Evolutionary conservation across 2,329 filamentous ascomycete genomes (phyloP).

Genomic region (Ophiostoma quercus): DNA sequence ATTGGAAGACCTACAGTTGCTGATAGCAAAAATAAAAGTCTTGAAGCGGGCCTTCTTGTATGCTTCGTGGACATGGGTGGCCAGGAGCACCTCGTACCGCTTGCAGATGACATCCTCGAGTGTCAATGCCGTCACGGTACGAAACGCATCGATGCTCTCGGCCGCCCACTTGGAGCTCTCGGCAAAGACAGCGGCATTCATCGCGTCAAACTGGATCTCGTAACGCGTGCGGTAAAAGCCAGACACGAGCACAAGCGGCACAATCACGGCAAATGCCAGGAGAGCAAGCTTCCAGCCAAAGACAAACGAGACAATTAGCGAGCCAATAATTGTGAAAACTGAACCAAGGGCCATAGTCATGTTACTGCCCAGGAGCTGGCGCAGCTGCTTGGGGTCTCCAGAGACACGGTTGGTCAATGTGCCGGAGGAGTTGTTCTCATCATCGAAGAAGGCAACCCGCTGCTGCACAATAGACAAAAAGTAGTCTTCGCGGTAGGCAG

Average conservation of each 20-base stretch:
- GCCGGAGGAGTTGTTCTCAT: slow-evolving; percentile 54
- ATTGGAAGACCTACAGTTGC: slow-evolving; percentile 48
- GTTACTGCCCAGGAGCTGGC: slow-evolving; percentile 57
- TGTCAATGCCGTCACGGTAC: slow-evolving; percentile 56
- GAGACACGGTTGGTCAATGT: slow-evolving; percentile 53
- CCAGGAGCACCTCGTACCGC: slow-evolving; percentile 37
- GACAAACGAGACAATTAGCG: slow-evolving; percentile 59
- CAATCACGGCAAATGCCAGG: slow-evolving; percentile 42
- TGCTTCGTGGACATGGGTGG: slow-evolving; percentile 34
- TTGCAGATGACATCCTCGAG: slow-evolving; percentile 53
- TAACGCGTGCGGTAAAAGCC: slow-evolving; percentile 45
- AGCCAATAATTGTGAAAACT: slow-evolving; percentile 60
- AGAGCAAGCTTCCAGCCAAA: slow-evolving; percentile 73
- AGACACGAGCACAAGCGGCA: slow-evolving; percentile 35
- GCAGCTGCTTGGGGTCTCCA: slow-evolving; percentile 53
- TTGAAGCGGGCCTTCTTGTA: slow-evolving; percentile 57
- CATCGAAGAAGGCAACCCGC: slow-evolving; percentile 55
- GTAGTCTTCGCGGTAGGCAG: slow-evolving; percentile 54
- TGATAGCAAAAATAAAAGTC: slow-evolving; percentile 62
- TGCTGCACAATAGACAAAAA: slow-evolving; percentile 55
- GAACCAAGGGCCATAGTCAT: slow-evolving; percentile 60
- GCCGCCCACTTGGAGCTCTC: slow-evolving; percentile 59
- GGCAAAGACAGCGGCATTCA: slow-evolving; percentile 54
- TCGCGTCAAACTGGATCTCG: slow-evolving; percentile 52
- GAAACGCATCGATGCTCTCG: slow-evolving; percentile 57